Conservation (phyloP, 106 monocot genomes). For the Dioscorea alata region DNA sequence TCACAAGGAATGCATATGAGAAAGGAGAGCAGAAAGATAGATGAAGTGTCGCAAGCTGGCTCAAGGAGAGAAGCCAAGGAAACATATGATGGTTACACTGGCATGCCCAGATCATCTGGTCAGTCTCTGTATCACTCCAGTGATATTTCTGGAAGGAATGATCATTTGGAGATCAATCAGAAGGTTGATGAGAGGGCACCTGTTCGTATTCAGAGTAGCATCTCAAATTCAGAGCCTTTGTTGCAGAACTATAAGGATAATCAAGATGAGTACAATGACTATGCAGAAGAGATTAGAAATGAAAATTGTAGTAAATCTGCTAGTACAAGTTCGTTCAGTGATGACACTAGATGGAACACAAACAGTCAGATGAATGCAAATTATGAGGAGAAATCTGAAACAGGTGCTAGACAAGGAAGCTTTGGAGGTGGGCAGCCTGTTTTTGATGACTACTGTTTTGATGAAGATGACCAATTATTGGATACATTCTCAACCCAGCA, state of each 20-base stretch:
- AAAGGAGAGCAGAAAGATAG: not conserved
- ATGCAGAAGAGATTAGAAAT: not conserved
- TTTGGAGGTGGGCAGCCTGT: conserved; percentile 6
- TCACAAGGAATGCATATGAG: conserved; percentile 4
- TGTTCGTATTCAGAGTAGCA: conserved; percentile 6
- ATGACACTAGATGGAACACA: conserved; percentile 15
- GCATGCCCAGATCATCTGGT: not conserved
- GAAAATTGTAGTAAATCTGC: conserved; percentile 5
- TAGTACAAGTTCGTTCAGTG: not conserved
- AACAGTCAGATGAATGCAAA: conserved; percentile 5
- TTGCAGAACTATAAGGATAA: conserved; percentile 4
- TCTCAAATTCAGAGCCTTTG: conserved; percentile 9
- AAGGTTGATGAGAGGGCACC: conserved; percentile 7
- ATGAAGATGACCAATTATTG: conserved; percentile 27
- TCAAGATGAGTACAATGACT: conserved; percentile 11
- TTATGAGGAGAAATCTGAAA: not conserved
- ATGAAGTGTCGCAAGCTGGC: conserved; percentile 9
- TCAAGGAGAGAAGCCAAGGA: conserved; percentile 2
- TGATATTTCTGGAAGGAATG: not conserved
- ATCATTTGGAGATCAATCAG: too few relatives aligned
- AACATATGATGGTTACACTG: not conserved
- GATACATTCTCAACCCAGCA: conserved; percentile 12
- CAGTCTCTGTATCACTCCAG: conserved; percentile 6
- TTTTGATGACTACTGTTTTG: conserved; percentile 56
- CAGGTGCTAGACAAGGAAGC: not conserved